These are phyloP conservation scores for Exophiala dermatitidis DNA, from an alignment of 2,329 filamentous ascomycete species.

Conservation along the genomic window DNA sequence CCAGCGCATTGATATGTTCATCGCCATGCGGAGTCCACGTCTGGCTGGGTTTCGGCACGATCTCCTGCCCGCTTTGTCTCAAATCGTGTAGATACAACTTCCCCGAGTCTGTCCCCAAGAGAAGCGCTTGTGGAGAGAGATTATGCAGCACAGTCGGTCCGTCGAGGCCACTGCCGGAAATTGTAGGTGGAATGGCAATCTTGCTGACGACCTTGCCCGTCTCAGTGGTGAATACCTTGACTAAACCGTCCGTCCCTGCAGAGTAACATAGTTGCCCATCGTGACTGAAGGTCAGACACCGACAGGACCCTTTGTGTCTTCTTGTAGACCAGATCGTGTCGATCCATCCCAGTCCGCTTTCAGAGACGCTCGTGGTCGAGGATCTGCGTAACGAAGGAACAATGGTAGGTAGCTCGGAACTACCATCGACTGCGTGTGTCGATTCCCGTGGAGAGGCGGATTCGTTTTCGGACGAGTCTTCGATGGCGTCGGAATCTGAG, in stretches of 20 bases:
- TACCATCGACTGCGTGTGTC: conserved; percentile 12
- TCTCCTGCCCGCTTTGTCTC: conserved; percentile 39
- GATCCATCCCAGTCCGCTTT: conserved; percentile 65
- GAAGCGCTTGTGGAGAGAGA: conserved; percentile 77
- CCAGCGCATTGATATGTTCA: conserved; percentile 86
- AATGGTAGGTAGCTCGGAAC: conserved; percentile 9
- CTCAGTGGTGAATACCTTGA: conserved; percentile 53
- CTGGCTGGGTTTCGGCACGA: conserved; percentile 52
- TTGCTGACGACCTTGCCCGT: conserved; percentile 70
- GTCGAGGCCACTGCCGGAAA: conserved; percentile 42
- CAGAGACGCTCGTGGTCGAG: conserved; percentile 35
- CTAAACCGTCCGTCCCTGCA: conserved; percentile 55
- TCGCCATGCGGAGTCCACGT: conserved; percentile 73
- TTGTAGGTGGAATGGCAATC: conserved; percentile 58
- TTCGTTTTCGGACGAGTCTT: conserved; percentile 9
- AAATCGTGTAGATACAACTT: conserved; percentile 84
- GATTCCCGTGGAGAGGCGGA: conserved; percentile 9
- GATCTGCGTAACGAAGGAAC: conserved; percentile 25
- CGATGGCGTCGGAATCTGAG: conserved; percentile 42
- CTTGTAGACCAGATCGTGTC: conserved; percentile 79
- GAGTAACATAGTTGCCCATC: conserved; percentile 65
- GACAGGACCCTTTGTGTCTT: conserved; percentile 89
- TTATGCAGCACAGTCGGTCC: conserved; percentile 73
- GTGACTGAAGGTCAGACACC: conserved; percentile 67
- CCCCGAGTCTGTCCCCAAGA: conserved; percentile 85